These are phyloP conservation scores for Podospora pseudocomata DNA, from an alignment of 495 filamentous ascomycete genomes.

Conservation along the genomic window DNA sequence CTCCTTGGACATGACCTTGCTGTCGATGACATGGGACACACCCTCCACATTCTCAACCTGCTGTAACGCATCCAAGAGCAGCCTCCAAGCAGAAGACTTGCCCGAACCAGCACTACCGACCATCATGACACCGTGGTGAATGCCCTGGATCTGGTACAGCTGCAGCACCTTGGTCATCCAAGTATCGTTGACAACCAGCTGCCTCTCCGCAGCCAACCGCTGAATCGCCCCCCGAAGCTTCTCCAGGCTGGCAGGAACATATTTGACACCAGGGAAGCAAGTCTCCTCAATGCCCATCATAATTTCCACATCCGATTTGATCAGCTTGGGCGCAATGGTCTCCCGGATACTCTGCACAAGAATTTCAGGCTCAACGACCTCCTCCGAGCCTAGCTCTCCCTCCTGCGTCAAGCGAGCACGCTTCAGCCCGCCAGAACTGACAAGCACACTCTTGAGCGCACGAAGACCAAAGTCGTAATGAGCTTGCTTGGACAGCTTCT, in stretches of 20 bases:
- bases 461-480: conserved; percentile 98
- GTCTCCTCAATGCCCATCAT: conserved; percentile 82
- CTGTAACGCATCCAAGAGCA: conserved; percentile 89
- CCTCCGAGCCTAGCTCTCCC: conserved; percentile 60
- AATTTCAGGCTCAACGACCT: conserved; percentile 90
- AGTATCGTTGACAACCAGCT: conserved; percentile 81
- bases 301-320: conserved; percentile 79
- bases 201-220: conserved; percentile 72
- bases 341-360: conserved; percentile 97
- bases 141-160: conserved; percentile 93
- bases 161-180: conserved; percentile 98
- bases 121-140: conserved; percentile 99
- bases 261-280: conserved; percentile 88
- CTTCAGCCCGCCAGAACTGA: conserved; percentile 95
- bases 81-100: conserved; percentile 92
- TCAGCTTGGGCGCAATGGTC: conserved; percentile 95
- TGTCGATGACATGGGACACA: conserved; percentile 95
- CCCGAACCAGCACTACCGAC: conserved; percentile 92
- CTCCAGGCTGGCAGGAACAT: conserved; percentile 81
- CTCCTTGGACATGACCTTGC: conserved; percentile 99
- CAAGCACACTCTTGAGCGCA: conserved; percentile 95
- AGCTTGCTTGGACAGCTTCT: conserved; percentile 83
- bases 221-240: conserved; percentile 77
- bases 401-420: conserved; percentile 66
- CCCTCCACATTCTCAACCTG: conserved; percentile 87